These are phyloP conservation scores for Achlya hypogyna DNA, from an alignment of 352 stramenopile species.

Conservation along the genomic window DNA sequence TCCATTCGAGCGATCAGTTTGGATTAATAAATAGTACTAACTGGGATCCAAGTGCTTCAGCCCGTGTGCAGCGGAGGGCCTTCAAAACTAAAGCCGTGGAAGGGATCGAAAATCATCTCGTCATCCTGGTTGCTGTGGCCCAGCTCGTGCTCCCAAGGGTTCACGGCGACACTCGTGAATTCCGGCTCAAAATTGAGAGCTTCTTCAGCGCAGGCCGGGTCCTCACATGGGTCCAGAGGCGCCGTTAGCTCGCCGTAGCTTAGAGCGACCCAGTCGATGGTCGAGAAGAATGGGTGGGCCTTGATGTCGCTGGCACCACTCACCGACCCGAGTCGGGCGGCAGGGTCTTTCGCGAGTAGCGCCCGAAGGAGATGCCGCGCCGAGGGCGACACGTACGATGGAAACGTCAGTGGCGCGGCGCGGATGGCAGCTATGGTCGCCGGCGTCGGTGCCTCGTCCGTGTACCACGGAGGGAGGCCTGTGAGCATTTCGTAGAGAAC, in stretches of 20 bases:
- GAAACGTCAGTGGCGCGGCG: slow-evolving; percentile 41
- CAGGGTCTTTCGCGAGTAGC: slow-evolving; percentile 40
- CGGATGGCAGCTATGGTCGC: slow-evolving; percentile 45
- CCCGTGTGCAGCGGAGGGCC: slow-evolving; percentile 24
- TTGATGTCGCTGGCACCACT: slow-evolving; percentile 45
- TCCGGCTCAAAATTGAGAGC: slow-evolving; percentile 81
- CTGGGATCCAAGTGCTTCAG: background rate
- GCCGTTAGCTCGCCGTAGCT: slow-evolving; percentile 45
- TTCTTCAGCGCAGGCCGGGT: slow-evolving; percentile 35
- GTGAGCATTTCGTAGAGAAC: slow-evolving; percentile 75
- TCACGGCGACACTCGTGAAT: slow-evolving; percentile 62
- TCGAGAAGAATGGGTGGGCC: slow-evolving; percentile 49
- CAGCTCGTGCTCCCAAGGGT: slow-evolving; percentile 23
- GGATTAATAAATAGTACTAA: background rate
- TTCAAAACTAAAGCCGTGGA: slow-evolving; percentile 84
- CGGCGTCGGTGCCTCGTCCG: slow-evolving; percentile 30
- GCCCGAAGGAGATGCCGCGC: slow-evolving; percentile 40
- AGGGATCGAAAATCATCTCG: slow-evolving; percentile 46
- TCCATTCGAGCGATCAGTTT: background rate
- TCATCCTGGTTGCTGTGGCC: slow-evolving; percentile 26
- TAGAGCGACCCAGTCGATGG: slow-evolving; percentile 57
- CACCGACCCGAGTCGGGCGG: slow-evolving; percentile 37
- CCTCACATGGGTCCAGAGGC: slow-evolving; percentile 56
- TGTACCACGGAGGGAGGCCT: slow-evolving; percentile 69
- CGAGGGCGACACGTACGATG: slow-evolving; percentile 38